Percentiles rank a stretch among this genome's conserved stretches.
phyloP scores from a whole-genome alignment of 352 stramenopile genomes.

The Pythium monospermum region DNA sequence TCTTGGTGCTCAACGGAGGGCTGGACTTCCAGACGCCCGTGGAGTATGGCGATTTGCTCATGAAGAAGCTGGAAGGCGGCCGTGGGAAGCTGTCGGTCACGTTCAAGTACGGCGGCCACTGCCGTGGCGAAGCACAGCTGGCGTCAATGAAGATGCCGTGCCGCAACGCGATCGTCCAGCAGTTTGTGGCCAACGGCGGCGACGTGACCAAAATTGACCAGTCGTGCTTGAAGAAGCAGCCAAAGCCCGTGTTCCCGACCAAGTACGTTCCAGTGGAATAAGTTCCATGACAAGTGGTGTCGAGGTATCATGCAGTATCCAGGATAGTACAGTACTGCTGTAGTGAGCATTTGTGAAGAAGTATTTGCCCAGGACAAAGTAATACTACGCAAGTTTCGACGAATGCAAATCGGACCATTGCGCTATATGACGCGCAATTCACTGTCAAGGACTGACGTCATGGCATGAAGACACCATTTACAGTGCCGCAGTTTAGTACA shows the following conservation, averaged over 20 bases:
- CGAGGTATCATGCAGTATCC: too few relatives aligned
- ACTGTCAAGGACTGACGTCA: too few relatives aligned
- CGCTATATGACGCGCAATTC: too few relatives aligned
- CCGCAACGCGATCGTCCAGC: slow-evolving; percentile 12
- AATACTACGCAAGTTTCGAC: too few relatives aligned
- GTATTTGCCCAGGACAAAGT: too few relatives aligned
- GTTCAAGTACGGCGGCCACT: slow-evolving; percentile 26
- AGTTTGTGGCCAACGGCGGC: slow-evolving; percentile 15
- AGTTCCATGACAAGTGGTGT: too few relatives aligned
- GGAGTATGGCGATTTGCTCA: slow-evolving; percentile 18
- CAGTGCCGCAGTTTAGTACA: too few relatives aligned
- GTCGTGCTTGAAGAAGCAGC: slow-evolving; percentile 20
- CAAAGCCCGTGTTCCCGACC: not conserved
- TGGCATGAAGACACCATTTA: too few relatives aligned
- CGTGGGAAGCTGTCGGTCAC: slow-evolving; percentile 17
- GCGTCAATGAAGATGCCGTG: slow-evolving; percentile 11
- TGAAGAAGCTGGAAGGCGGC: slow-evolving; percentile 11
- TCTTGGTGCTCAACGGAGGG: slow-evolving; percentile 28
- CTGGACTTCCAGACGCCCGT: slow-evolving; percentile 26
- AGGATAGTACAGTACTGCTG: too few relatives aligned
- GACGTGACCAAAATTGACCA: slow-evolving; percentile 21
- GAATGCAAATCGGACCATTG: too few relatives aligned
- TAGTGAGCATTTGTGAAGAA: too few relatives aligned
- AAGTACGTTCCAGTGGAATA: not conserved
- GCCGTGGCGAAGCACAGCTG: slow-evolving; percentile 9